A percentile compares a stretch with the other conserved stretches of the same genome.
These are phyloP conservation scores for Aspergillus homomorphus DNA, from an alignment of 495 filamentous ascomycete species.

Conservation along the genomic window DNA sequence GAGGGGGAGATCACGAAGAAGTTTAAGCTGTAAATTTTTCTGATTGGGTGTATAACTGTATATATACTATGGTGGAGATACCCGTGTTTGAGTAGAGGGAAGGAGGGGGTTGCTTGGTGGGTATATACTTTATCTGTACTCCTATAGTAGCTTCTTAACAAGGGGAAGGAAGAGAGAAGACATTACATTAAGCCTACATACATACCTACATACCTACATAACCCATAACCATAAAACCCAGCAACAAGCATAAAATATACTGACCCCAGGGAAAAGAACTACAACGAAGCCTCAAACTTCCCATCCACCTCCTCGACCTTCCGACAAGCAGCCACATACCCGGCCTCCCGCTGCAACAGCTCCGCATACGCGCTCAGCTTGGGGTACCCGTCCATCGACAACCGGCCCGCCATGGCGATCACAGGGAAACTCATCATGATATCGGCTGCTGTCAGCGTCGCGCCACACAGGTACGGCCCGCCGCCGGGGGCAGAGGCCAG, in stretches of 20 bases:
- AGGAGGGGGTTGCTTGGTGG: no score
- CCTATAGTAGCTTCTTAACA: background rate
- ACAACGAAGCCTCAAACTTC: constrained; percentile 45
- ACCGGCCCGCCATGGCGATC: constrained; percentile 44
- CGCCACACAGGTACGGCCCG: constrained; percentile 69
- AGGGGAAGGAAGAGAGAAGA: background rate
- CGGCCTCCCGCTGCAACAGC: constrained; percentile 57
- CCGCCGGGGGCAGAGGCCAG: constrained; percentile 59
- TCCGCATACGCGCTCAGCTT: constrained; percentile 61
- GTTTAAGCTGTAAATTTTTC: background rate
- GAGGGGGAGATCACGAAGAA: constrained; percentile 2
- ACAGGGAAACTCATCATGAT: constrained; percentile 77
- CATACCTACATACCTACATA: background rate
- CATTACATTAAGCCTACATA: background rate
- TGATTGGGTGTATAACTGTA: no score
- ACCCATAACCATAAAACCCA: background rate
- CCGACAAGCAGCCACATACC: constrained; percentile 56
- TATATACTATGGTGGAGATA: no score
- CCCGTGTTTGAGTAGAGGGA: no score
- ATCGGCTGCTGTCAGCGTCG: constrained; percentile 71
- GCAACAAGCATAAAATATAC: background rate
- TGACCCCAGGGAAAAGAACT: constrained; percentile 1
- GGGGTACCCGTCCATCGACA: constrained; percentile 57
- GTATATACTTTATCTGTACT: background rate
- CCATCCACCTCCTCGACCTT: constrained; percentile 64